phyloP scores from a whole-genome alignment of 805 yeast genomes.

The Kazachstania kunashirensis region DNA sequence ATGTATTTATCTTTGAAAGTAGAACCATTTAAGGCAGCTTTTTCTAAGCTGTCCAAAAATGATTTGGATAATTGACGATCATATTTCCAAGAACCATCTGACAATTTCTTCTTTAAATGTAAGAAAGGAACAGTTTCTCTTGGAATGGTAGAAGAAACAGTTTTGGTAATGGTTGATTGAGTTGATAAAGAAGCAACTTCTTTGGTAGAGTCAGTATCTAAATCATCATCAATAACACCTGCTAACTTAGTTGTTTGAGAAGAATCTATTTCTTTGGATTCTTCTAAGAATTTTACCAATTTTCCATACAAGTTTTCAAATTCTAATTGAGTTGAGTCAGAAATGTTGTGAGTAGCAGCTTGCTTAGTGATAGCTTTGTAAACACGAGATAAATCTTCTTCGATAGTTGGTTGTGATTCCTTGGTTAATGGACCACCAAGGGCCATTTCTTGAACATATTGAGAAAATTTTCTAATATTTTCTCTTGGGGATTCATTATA shows the following conservation, averaged over 20 bases:
- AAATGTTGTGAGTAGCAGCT: constrained; percentile 36
- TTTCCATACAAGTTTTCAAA: constrained; percentile 64
- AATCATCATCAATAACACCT: constrained; percentile 41
- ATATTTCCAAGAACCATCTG: constrained; percentile 72
- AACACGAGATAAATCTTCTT: constrained; percentile 75
- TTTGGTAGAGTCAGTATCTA: constrained; percentile 48
- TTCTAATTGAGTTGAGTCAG: constrained; percentile 58
- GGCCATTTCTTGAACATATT: constrained; percentile 94
- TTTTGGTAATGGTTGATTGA: constrained; percentile 55
- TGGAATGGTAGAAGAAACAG: constrained; percentile 65
- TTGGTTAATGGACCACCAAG: constrained; percentile 81
- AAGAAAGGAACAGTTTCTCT: constrained; percentile 88
- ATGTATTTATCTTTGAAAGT: constrained; percentile 83
- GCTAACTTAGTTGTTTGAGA: constrained; percentile 50
- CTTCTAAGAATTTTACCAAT: constrained; percentile 57
- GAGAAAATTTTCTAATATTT: constrained; percentile 87
- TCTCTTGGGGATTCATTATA: constrained; percentile 83
- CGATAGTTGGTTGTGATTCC: constrained; percentile 58
- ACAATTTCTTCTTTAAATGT: constrained; percentile 73
- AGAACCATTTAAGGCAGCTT: constrained; percentile 89
- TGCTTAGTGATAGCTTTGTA: constrained; percentile 75
- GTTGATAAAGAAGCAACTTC: constrained; percentile 82
- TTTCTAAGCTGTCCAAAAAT: constrained; percentile 84
- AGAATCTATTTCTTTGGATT: constrained; percentile 62
- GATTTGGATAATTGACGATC: constrained; percentile 66